Evolutionary conservation across 257 asterid species (phyloP).

Genomic region (Capsicum chinense): DNA sequence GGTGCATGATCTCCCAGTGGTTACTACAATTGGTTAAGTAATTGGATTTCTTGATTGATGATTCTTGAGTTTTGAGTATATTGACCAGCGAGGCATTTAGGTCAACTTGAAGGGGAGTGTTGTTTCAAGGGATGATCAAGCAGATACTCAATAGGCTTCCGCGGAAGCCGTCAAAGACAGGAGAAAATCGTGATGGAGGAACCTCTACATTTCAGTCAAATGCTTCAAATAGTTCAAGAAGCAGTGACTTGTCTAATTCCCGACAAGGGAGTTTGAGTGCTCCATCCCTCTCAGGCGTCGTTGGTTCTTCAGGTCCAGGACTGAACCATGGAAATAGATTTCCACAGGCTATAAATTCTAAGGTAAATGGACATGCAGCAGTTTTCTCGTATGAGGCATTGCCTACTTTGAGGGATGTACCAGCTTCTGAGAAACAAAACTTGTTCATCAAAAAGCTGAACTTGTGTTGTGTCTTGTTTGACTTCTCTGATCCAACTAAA

Average conservation of each 20-base stretch:
- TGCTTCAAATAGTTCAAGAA: conserved; percentile 49
- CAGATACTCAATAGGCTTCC: conserved; percentile 78
- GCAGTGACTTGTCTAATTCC: conserved; percentile 39
- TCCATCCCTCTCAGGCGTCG: conserved; percentile 37
- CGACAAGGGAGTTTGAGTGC: conserved; percentile 44
- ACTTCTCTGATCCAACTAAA: conserved; percentile 82
- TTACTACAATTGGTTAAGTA: conserved; percentile 22
- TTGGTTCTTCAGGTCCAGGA: conserved; percentile 38
- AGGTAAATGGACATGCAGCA: conserved; percentile 55
- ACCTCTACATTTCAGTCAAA: conserved; percentile 38
- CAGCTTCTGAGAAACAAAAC: conserved; percentile 74
- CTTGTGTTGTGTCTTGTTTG: conserved; percentile 72
- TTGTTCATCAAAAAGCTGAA: conserved; percentile 70
- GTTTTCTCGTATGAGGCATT: conserved; percentile 66
- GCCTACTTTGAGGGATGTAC: conserved; percentile 81
- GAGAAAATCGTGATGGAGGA: conserved; percentile 64
- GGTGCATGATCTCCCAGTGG: conserved; percentile 33
- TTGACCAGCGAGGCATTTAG: conserved; percentile 24
- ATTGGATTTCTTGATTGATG: conserved; percentile 27
- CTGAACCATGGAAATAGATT: conserved; percentile 42
- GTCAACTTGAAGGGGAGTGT: conserved; percentile 32
- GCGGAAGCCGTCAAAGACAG: conserved; percentile 63
- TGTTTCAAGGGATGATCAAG: conserved; percentile 61
- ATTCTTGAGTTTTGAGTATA: neutral
- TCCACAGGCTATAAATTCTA: conserved; percentile 39